Base-by-base conservation (phyloP, 2,329 filamentous ascomycete genomes). In the Stagonosporopsis vannaccii region DNA sequence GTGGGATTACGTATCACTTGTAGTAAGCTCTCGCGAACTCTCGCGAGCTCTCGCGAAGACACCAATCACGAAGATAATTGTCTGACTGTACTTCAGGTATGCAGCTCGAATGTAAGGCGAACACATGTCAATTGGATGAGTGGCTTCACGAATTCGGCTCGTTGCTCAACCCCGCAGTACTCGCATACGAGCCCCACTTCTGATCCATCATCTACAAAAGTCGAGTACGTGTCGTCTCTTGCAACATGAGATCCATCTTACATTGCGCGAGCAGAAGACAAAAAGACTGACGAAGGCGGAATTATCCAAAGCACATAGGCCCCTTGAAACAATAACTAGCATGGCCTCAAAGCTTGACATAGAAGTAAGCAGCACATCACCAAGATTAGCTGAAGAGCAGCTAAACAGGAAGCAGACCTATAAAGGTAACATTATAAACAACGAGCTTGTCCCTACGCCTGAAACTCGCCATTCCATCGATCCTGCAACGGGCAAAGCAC, bases 381-480 rank as follows among this genome's bases (percentile, higher is more conserved):
- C 39, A 23, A n/a, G 1, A 17, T 7, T 13, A n/a, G 17, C 4
- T 11, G 11, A 25, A 5, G 6, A 30, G 15, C 22, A 6, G 26
- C 40, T 40, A 6, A 39, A 19, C 11, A 25, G 17, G 8, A 22
- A 25, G 2, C 15, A 63, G 59, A 60, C 40, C 33, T 66, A 63
- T 43, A 56, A 46, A 26, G 66, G 66, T 33, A 85, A 84, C 69
- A 72, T 81, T 52, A 82, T 84, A 59, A 78, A 82, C 58, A 81
- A 80, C 42, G 70, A 81, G 61, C 64, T 79, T 41, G 70, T 73
- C 12, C 63, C 73, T 23, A 81, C 80, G 0, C 55, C 68, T 3
- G 61, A 73, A 40, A 82, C 78, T 12, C 76, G 79, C 19, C 76
- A 79, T 57, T 74, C 77, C 25, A 73, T 83, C 60, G 81, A 85